Percentiles rank a stretch among this genome's conserved stretches.
Conservation (phyloP, 176 grass and related monocot species). For the Elaeis guineensis region DNA sequence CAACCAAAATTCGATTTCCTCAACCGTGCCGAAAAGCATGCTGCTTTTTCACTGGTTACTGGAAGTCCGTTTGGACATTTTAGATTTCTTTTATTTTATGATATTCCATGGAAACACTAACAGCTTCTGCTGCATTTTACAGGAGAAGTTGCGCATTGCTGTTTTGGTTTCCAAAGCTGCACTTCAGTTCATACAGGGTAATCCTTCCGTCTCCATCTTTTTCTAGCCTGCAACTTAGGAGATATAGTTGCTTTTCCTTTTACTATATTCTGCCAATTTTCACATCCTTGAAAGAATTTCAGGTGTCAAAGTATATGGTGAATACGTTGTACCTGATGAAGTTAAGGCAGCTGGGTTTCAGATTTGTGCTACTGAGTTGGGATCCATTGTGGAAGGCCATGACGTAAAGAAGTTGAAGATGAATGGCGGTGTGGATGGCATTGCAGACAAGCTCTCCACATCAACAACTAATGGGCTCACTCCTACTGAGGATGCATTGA, state of each 20-base stretch:
- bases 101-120: no score
- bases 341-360: constrained; percentile 9
- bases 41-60: no score
- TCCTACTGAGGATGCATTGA: background rate
- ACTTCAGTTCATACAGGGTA: constrained; percentile 17
- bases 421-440: constrained; percentile 13
- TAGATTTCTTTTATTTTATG: no score
- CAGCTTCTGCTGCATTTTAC: background rate
- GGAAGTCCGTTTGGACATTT: no score
- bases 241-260: no score
- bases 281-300: background rate
- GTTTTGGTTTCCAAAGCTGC: constrained; percentile 24
- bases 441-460: background rate
- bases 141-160: constrained; percentile 24
- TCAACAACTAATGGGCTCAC: background rate
- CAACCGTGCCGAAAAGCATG: no score
- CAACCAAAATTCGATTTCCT: no score
- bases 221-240: background rate
- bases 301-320: constrained; percentile 1
- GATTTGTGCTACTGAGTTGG: constrained; percentile 16
- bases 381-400: constrained; percentile 11
- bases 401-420: constrained; percentile 16
- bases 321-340: constrained; percentile 12
- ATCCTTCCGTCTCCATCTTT: background rate
- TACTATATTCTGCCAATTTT: no score